Percentiles rank a stretch among this genome's conserved stretches.
Evolutionary conservation across 2,329 filamentous ascomycete species (phyloP).

Genomic region (Aspergillus nomiae): DNA sequence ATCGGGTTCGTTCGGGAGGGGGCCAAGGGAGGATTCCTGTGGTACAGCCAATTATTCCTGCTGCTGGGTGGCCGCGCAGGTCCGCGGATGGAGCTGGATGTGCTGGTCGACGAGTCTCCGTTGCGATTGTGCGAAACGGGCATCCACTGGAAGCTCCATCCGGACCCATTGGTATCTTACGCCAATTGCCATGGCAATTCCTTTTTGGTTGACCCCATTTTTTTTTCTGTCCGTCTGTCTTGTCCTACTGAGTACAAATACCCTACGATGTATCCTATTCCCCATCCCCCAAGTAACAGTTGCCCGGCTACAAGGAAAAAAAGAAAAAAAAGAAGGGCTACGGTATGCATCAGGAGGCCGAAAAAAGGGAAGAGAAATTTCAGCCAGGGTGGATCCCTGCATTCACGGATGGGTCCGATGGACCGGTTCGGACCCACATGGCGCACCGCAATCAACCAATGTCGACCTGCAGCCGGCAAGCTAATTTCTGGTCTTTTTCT

Average conservation of each 20-base stretch:
- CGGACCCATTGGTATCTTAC: slow-evolving; percentile 9
- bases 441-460: slow-evolving; percentile 12
- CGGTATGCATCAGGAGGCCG: neutral
- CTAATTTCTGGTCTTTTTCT: slow-evolving; percentile 19
- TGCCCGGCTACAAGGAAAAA: neutral
- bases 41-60: slow-evolving; percentile 21
- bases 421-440: slow-evolving; percentile 20
- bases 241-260: neutral
- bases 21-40: slow-evolving; percentile 18
- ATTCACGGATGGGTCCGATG: slow-evolving; percentile 22
- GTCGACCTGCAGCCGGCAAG: neutral
- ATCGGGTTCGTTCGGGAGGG: slow-evolving; percentile 27
- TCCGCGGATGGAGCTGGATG: slow-evolving; percentile 18
- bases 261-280: neutral
- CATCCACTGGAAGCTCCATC: slow-evolving; percentile 20
- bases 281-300: neutral
- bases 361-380: slow-evolving; percentile 5
- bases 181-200: slow-evolving; percentile 6
- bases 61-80: slow-evolving; percentile 7
- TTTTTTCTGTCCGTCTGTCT: neutral
- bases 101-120: slow-evolving; percentile 9
- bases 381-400: slow-evolving; percentile 12
- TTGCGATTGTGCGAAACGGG: slow-evolving; percentile 5
- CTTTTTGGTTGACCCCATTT: neutral
- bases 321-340: neutral